These are phyloP conservation scores for Rhizopogon sp. DNA, from an alignment of 768 basidiomycete genomes.

Conservation along the genomic window DNA sequence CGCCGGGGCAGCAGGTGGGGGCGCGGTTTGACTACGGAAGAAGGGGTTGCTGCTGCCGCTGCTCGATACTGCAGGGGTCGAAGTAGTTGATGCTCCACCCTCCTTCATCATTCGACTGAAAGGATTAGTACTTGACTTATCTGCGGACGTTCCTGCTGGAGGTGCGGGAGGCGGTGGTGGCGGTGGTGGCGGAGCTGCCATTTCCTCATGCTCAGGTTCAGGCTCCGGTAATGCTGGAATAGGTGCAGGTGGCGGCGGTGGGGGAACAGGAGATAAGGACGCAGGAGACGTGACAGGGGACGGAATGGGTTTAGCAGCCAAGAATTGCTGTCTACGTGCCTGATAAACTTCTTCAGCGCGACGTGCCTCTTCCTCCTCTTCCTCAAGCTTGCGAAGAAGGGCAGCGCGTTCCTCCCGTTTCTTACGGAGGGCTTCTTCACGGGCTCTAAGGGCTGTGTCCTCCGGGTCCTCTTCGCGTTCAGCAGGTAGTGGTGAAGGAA, in stretches of 20 bases:
- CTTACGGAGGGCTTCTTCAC: constrained; percentile 69
- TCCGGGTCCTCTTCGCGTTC: constrained; percentile 65
- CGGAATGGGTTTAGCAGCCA: constrained; percentile 33
- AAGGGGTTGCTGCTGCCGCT: constrained; percentile 72
- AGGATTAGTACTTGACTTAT: constrained; percentile 68
- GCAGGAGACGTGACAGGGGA: constrained; percentile 19
- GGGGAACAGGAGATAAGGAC: constrained; percentile 13
- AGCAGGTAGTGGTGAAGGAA: constrained; percentile 18
- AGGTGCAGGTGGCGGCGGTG: constrained; percentile 25
- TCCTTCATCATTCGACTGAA: constrained; percentile 67
- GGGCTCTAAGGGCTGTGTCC: constrained; percentile 62
- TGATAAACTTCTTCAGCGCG: constrained; percentile 39
- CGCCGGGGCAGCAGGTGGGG: constrained; percentile 29
- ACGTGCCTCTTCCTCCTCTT: constrained; percentile 55
- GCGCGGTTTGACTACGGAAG: constrained; percentile 46
- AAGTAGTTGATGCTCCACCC: constrained; percentile 30
- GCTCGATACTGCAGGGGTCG: constrained; percentile 24
- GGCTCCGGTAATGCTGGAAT: constrained; percentile 6
- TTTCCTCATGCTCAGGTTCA: constrained; percentile 10
- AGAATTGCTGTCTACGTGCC: constrained; percentile 28
- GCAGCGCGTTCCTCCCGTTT: constrained; percentile 69
- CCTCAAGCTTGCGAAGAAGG: constrained; percentile 65
- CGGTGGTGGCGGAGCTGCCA: constrained; percentile 29
- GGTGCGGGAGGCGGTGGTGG: constrained; percentile 23
- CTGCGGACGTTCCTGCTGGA: constrained; percentile 21